A percentile compares a stretch with the other conserved stretches of the same genome.
phyloP scores from a whole-genome alignment of 805 yeast species.

The Barnettozyma siamensis region DNA sequence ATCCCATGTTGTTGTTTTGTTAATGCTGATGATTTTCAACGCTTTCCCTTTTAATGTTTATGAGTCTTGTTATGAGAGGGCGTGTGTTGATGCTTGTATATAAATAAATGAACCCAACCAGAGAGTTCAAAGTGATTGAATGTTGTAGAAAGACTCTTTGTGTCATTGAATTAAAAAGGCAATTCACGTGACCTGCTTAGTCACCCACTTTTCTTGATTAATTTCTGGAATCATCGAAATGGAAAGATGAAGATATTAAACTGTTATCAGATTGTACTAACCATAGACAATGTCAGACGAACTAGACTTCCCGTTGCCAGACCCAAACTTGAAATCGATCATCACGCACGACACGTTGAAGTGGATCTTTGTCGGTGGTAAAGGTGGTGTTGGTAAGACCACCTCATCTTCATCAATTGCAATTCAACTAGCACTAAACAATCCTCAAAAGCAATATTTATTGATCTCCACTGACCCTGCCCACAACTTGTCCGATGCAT shows the following conservation, averaged over 20 bases:
- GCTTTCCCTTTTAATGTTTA: slow-evolving; percentile 2
- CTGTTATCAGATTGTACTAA: too few species aligned
- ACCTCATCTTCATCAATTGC: slow-evolving; percentile 96
- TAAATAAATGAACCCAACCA: neutral
- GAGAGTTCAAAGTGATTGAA: too few species aligned
- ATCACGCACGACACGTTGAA: slow-evolving; percentile 65
- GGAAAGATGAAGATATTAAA: too few species aligned
- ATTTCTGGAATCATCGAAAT: neutral
- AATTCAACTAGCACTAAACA: slow-evolving; percentile 79
- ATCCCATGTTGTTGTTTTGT: neutral
- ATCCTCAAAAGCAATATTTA: slow-evolving; percentile 76
- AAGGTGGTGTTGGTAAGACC: slow-evolving; percentile 99
- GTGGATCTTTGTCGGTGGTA: slow-evolving; percentile 99
- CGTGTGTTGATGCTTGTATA: slow-evolving; percentile 4
- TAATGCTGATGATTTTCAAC: neutral
- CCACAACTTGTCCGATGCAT: slow-evolving; percentile 94
- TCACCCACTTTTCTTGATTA: neutral
- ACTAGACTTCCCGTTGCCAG: slow-evolving; percentile 29
- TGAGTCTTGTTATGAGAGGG: slow-evolving; percentile 5
- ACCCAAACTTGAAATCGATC: slow-evolving; percentile 66
- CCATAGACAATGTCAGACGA: slow-evolving; percentile 23
- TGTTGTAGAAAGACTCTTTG: too few species aligned
- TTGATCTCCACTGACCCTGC: slow-evolving; percentile 98
- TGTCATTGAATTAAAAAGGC: too few species aligned
- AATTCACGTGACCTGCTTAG: neutral